These are phyloP conservation scores for Maudiozyma humilis DNA, from an alignment of 1,139 yeast species.

Conservation along the genomic window DNA sequence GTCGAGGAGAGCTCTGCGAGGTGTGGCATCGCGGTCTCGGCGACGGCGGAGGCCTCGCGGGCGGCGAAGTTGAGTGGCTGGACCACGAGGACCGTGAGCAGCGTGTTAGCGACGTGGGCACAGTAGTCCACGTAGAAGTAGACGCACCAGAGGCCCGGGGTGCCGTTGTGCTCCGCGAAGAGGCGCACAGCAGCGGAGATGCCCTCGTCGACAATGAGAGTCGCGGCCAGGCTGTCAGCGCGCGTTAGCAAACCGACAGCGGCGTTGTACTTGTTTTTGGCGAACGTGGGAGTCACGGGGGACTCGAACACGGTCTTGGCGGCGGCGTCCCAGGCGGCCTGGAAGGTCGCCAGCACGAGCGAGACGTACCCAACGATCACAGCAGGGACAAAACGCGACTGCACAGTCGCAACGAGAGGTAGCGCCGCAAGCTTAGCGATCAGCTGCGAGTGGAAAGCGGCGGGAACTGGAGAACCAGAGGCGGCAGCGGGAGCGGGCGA, in stretches of 20 bases:
- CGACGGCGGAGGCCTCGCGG: slow-evolving; percentile 3
- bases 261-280: neutral
- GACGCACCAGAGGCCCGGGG: slow-evolving; percentile 26
- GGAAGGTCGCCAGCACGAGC: neutral
- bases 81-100: slow-evolving; percentile 22
- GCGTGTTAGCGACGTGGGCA: slow-evolving; percentile 26
- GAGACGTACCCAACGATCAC: neutral
- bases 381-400: neutral
- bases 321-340: neutral
- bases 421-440: neutral
- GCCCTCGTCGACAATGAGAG: slow-evolving; percentile 26
- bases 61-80: slow-evolving; percentile 21
- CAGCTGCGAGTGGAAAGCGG: neutral
- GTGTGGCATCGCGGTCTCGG: slow-evolving; percentile 18
- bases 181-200: slow-evolving; percentile 21
- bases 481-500: neutral
- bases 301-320: neutral
- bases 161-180: slow-evolving; percentile 15
- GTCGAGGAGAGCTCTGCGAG: slow-evolving; percentile 25
- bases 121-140: slow-evolving; percentile 26
- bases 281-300: neutral
- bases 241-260: neutral
- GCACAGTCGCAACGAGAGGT: neutral
- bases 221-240: slow-evolving; percentile 17
- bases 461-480: neutral